These are phyloP conservation scores for Heliamphora exappendiculata DNA, from an alignment of 148 eudicot species.

Conservation along the genomic window DNA sequence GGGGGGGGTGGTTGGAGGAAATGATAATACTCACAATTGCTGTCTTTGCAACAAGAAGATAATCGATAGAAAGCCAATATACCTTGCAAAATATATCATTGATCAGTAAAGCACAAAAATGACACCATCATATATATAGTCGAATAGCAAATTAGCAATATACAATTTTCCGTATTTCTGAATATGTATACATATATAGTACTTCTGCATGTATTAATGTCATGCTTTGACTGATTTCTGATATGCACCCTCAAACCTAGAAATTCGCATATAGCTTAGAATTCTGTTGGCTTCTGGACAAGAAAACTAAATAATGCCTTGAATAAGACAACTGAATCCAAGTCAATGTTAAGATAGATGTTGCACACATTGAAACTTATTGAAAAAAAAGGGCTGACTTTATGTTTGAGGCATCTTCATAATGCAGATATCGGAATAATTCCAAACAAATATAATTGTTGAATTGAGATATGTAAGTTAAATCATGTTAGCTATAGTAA, in stretches of 20 bases:
- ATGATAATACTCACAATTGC: conserved; percentile 71
- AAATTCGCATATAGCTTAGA: neutral
- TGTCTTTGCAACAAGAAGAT: conserved; percentile 74
- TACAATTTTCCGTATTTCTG: neutral
- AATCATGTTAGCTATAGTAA: neutral
- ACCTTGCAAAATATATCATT: conserved; percentile 37
- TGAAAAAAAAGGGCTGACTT: neutral
- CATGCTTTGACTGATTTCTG: neutral
- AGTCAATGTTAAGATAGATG: neutral
- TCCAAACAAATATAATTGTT: neutral
- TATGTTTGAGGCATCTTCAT: neutral
- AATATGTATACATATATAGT: neutral
- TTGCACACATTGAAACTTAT: neutral
- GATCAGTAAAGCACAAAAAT: neutral
- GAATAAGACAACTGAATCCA: neutral
- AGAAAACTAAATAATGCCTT: neutral
- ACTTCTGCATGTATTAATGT: neutral
- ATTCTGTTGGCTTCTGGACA: too few species aligned
- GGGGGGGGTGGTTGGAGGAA: too few species aligned
- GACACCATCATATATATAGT: neutral
- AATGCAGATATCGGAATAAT: neutral
- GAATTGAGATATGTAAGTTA: neutral
- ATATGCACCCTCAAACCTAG: neutral
- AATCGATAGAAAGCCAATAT: conserved; percentile 81
- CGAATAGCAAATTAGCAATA: neutral